These are phyloP conservation scores for Lachnellula subtilissima DNA, from an alignment of 2,329 filamentous ascomycete species.

Conservation along the genomic window DNA sequence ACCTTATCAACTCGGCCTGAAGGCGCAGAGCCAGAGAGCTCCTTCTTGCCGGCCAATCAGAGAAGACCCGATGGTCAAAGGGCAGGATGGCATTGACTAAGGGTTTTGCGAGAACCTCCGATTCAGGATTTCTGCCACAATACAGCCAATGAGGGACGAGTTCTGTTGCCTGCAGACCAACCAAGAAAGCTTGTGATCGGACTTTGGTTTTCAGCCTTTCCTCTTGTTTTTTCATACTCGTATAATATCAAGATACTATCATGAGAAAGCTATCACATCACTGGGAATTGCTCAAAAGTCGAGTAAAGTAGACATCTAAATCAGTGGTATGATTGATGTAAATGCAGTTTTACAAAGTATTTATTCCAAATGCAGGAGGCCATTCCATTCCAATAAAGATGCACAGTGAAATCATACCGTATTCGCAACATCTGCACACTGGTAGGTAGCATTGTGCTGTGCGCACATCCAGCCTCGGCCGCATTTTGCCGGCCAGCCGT, in stretches of 20 bases:
- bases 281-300: no score
- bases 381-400: no score
- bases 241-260: no score
- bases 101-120: background rate
- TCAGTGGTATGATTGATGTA: no score
- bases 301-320: no score
- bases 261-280: no score
- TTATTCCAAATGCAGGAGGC: no score
- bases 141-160: background rate
- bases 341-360: no score
- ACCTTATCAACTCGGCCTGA: background rate
- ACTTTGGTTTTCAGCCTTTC: background rate
- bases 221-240: no score
- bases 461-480: conserved; percentile 8
- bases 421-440: no score
- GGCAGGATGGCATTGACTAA: background rate
- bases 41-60: background rate
- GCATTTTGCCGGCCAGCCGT: background rate
- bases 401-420: background rate
- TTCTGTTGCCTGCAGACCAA: conserved; percentile 6
- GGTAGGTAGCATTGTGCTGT: background rate
- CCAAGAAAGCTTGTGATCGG: background rate
- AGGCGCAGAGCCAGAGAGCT: background rate
- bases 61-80: background rate
- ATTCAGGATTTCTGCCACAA: background rate